Evolutionary conservation across 495 filamentous ascomycete species (phyloP).

Genomic region (Penicillium egyptiacum): DNA sequence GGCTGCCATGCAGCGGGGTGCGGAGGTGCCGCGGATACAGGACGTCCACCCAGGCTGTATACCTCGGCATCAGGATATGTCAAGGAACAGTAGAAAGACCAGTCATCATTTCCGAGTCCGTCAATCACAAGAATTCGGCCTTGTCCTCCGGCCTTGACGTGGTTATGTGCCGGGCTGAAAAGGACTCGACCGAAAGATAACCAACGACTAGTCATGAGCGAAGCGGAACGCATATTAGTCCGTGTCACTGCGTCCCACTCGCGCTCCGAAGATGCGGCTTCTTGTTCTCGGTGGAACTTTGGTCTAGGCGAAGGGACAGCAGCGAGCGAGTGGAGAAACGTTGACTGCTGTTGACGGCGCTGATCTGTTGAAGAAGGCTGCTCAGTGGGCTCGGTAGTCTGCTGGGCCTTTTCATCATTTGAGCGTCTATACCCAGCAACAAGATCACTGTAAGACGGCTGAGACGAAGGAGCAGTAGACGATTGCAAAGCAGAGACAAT

Average conservation of each 20-base stretch:
- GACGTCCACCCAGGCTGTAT: slow-evolving; percentile 61
- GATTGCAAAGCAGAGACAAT: slow-evolving; percentile 45
- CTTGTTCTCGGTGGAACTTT: slow-evolving; percentile 38
- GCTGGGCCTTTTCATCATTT: slow-evolving; percentile 14
- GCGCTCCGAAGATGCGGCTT: slow-evolving; percentile 51
- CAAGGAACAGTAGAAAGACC: slow-evolving; percentile 95
- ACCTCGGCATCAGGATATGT: slow-evolving; percentile 84
- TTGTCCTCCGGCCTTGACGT: slow-evolving; percentile 61
- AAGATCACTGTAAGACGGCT: slow-evolving; percentile 42
- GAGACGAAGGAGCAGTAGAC: slow-evolving; percentile 41
- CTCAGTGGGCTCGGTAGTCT: slow-evolving; percentile 2
- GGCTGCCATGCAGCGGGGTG: slow-evolving; percentile 53
- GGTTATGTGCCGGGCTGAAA: slow-evolving; percentile 87
- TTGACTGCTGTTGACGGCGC: slow-evolving; percentile 30
- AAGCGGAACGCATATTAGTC: slow-evolving; percentile 80
- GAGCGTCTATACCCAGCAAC: slow-evolving; percentile 35
- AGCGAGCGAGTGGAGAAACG: slow-evolving; percentile 32
- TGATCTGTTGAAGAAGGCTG: slow-evolving; percentile 11
- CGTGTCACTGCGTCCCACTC: slow-evolving; percentile 65
- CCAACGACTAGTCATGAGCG: slow-evolving; percentile 79
- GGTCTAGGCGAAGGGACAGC: slow-evolving; percentile 31
- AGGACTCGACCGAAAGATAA: slow-evolving; percentile 92
- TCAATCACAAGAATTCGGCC: slow-evolving; percentile 82
- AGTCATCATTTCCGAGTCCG: slow-evolving; percentile 88
- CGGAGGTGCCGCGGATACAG: slow-evolving; percentile 33